phyloP scores from a whole-genome alignment of 2,329 filamentous ascomycete species.

The Microcera coccophila region DNA sequence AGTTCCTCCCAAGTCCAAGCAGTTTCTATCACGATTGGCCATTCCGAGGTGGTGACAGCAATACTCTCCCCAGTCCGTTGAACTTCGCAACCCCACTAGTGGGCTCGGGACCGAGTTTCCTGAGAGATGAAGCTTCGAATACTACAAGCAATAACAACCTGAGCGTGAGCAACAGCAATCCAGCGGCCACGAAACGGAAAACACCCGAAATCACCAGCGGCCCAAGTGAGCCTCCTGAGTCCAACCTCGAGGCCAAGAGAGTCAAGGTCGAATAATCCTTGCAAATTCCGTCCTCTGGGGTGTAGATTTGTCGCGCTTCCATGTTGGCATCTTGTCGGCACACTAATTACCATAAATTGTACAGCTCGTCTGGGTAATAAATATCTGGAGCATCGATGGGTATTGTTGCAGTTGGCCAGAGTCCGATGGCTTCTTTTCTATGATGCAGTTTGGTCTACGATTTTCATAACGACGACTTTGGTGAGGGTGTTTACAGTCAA shows the following conservation, averaged over 20 bases:
- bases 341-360: no score
- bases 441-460: no score
- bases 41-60: constrained; percentile 67
- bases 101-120: constrained; percentile 58
- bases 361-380: no score
- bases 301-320: no score
- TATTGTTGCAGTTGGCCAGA: no score
- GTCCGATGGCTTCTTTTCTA: no score
- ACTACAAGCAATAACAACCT: constrained; percentile 14
- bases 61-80: constrained; percentile 85
- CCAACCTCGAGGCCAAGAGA: constrained; percentile 48
- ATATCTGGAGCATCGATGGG: no score
- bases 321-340: no score
- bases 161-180: constrained; percentile 16
- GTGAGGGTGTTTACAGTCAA: no score
- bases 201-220: constrained; percentile 48
- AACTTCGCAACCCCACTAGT: constrained; percentile 83
- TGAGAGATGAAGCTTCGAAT: constrained; percentile 44
- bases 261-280: constrained; percentile 47
- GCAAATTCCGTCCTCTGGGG: no score
- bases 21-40: constrained; percentile 93
- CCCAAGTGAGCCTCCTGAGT: constrained; percentile 41
- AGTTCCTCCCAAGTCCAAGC: constrained; percentile 84
- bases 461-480: no score
- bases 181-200: constrained; percentile 48